These are phyloP conservation scores for Exidia glandulosa DNA, from an alignment of 768 basidiomycete genomes.

Conservation along the genomic window DNA sequence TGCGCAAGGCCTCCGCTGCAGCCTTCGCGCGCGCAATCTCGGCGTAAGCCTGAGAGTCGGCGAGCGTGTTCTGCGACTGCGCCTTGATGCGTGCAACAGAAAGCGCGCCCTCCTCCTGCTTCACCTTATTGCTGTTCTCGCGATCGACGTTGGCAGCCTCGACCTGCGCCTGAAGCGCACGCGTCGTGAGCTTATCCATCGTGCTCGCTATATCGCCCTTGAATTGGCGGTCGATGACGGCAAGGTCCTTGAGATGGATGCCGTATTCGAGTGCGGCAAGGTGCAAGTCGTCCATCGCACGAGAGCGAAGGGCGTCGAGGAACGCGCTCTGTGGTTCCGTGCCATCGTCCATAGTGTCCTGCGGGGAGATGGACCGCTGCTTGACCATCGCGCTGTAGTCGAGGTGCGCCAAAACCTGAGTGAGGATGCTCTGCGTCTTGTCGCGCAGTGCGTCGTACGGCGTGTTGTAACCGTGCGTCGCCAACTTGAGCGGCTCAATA, in stretches of 20 bases:
- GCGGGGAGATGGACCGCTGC: slow-evolving; percentile 63
- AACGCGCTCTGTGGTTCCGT: slow-evolving; percentile 64
- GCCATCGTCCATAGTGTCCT: slow-evolving; percentile 58
- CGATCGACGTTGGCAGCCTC: slow-evolving; percentile 81
- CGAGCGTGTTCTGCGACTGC: slow-evolving; percentile 48
- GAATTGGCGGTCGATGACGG: slow-evolving; percentile 80
- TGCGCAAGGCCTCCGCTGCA: slow-evolving; percentile 49
- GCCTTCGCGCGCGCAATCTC: slow-evolving; percentile 67
- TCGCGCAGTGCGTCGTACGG: slow-evolving; percentile 70
- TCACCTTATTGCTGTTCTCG: slow-evolving; percentile 81
- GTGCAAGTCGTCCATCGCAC: slow-evolving; percentile 82
- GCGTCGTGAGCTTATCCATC: slow-evolving; percentile 77
- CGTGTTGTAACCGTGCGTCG: slow-evolving; percentile 75
- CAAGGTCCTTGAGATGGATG: slow-evolving; percentile 72
- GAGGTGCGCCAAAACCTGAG: slow-evolving; percentile 75
- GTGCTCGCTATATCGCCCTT: slow-evolving; percentile 75
- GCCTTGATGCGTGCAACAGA: slow-evolving; percentile 70
- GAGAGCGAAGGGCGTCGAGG: slow-evolving; percentile 68
- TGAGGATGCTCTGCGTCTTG: slow-evolving; percentile 80
- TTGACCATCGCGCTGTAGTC: slow-evolving; percentile 60
- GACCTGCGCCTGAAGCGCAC: slow-evolving; percentile 78
- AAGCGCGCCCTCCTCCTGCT: slow-evolving; percentile 62
- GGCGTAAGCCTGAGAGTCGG: slow-evolving; percentile 67
- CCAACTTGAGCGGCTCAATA: slow-evolving; percentile 46
- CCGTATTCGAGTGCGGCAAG: slow-evolving; percentile 75